phyloP scores from a whole-genome alignment of 23 red algal genomes.

The Gracilariopsis chorda region DNA sequence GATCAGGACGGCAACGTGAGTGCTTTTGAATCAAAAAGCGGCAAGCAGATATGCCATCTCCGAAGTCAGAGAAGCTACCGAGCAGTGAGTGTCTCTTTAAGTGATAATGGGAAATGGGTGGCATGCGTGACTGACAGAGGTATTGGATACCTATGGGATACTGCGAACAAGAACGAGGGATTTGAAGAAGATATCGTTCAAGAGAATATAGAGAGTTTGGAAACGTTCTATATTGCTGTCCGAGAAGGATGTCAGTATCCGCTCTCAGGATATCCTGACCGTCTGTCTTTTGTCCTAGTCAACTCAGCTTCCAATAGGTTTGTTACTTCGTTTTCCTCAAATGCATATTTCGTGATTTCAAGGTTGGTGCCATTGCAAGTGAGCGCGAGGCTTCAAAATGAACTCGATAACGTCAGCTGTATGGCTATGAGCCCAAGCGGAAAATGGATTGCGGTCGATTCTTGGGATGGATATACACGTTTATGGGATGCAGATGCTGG shows the following conservation, averaged over 20 bases:
- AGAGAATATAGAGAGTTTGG: too few relatives aligned
- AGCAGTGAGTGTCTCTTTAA: not conserved
- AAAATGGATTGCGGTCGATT: not conserved
- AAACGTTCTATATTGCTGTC: too few relatives aligned
- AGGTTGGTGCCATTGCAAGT: not conserved
- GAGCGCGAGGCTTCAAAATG: too few relatives aligned
- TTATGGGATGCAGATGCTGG: not conserved
- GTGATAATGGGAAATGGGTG: not conserved
- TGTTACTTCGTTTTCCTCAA: too few relatives aligned
- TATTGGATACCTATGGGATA: not conserved
- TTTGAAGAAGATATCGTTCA: too few relatives aligned
- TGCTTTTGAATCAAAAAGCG: not conserved
- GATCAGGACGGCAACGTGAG: not conserved
- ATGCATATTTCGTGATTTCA: not conserved
- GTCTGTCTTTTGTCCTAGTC: too few relatives aligned
- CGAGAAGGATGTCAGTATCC: too few relatives aligned
- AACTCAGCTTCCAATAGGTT: too few relatives aligned
- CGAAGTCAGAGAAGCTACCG: not conserved
- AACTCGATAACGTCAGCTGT: too few relatives aligned
- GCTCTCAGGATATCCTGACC: too few relatives aligned
- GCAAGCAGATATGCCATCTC: not conserved
- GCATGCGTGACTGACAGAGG: not conserved
- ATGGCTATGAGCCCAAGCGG: not conserved
- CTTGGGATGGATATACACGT: not conserved
- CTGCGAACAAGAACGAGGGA: too few relatives aligned